These are phyloP conservation scores for Amanita inopinata DNA, from an alignment of 768 basidiomycete genomes.

Conservation along the genomic window DNA sequence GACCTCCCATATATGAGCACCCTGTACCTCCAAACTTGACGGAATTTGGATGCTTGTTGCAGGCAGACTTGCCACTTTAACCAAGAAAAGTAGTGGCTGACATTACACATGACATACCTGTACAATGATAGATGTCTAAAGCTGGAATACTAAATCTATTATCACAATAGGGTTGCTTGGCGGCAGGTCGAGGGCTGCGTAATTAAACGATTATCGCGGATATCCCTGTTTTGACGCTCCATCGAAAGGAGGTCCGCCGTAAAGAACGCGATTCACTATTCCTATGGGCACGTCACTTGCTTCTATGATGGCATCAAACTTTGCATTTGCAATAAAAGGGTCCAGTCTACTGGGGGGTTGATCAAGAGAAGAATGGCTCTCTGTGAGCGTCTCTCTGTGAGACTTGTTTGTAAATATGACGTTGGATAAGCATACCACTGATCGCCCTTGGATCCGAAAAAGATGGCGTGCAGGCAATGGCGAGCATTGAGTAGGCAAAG, in stretches of 20 bases:
- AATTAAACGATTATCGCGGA: background rate
- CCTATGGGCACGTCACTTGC: conserved; percentile 79
- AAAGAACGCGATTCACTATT: conserved; percentile 68
- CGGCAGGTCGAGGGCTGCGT: too few relatives aligned
- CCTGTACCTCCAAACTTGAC: background rate
- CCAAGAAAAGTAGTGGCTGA: background rate
- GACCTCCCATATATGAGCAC: background rate
- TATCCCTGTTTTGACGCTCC: background rate
- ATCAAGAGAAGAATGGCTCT: conserved; percentile 4
- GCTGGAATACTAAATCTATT: too few relatives aligned
- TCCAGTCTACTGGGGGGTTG: conserved; percentile 11
- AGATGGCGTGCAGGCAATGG: conserved; percentile 58
- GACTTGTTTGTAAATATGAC: conserved; percentile 11
- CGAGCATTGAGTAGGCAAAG: conserved; percentile 66
- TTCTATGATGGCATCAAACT: conserved; percentile 43
- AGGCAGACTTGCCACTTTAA: background rate
- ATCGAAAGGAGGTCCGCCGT: conserved; percentile 17
- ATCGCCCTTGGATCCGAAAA: conserved; percentile 61
- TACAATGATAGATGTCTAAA: conserved; percentile 2
- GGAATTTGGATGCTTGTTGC: conserved; percentile 1
- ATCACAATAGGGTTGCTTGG: background rate
- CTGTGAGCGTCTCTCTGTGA: background rate
- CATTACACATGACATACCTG: background rate
- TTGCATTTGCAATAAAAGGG: conserved; percentile 41
- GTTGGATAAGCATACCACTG: conserved; percentile 37